A percentile compares a stretch with the other conserved stretches of the same genome.
These are phyloP conservation scores for Albizia julibrissin DNA, from an alignment of 306 rosid genomes.

Conservation along the genomic window DNA sequence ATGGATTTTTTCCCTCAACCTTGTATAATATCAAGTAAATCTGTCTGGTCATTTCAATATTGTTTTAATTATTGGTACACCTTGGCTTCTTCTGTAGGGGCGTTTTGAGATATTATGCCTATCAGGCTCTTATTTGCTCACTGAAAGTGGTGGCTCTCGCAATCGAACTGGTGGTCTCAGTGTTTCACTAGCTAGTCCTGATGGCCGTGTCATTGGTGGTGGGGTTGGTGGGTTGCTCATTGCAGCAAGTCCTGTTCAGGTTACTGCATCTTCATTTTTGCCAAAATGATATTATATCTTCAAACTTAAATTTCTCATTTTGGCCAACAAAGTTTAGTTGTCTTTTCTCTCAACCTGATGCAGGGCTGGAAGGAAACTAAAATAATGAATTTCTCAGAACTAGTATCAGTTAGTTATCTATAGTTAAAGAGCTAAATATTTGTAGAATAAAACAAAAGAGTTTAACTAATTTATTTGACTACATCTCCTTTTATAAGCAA, in stretches of 20 bases:
- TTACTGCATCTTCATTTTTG: slow-evolving; percentile 31
- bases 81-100: slow-evolving; percentile 60
- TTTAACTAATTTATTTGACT: background rate
- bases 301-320: background rate
- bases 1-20: background rate
- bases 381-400: background rate
- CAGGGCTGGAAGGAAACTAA: background rate
- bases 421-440: too few relatives aligned
- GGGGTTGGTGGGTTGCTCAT: slow-evolving; percentile 84
- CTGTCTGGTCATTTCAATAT: background rate
- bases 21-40: background rate
- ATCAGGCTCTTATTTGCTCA: slow-evolving; percentile 77
- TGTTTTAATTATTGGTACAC: slow-evolving; percentile 18
- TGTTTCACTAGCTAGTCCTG: slow-evolving; percentile 90
- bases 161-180: slow-evolving; percentile 75
- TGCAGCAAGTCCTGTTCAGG: slow-evolving; percentile 95
- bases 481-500: background rate
- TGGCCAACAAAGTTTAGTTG: background rate
- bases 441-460: background rate
- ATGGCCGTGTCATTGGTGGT: slow-evolving; percentile 90
- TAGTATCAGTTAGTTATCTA: too few relatives aligned
- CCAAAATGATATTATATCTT: background rate
- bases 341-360: background rate
- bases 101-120: slow-evolving; percentile 89
- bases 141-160: slow-evolving; percentile 59